Base-by-base conservation (phyloP, 805 yeast genomes). In the Brettanomyces nanus region DNA sequence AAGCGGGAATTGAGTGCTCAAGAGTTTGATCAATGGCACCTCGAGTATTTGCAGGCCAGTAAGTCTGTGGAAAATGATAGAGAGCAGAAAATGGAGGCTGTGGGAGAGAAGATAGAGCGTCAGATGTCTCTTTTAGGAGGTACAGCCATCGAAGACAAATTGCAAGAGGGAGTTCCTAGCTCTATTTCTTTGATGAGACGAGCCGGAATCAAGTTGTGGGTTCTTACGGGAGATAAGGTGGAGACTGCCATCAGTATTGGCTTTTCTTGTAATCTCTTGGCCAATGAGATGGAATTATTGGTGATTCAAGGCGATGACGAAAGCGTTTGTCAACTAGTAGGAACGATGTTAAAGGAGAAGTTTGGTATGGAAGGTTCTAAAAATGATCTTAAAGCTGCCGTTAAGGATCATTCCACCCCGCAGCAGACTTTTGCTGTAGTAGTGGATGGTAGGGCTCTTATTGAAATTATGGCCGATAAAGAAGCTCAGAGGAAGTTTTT, bases 191-290 rank as follows among this genome's bases (percentile, higher is more conserved):
- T 76, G 29, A 65, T 83, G 36, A 74, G 77, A 5, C 63, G 69
- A 34, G 90, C 89, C 0, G 92, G 92, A 35, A 77, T 83, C 49
- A 83, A 83, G 56, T 63, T 83, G 35, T 83, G 92, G 92, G 89
- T 83, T 37, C 65, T 83, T 22, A 83, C 92, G 7, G 92, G 92
- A 45, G 92, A 83, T 58, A 76, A 79, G 55, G 76, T 83, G 36
- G 92, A 83, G 58, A 83, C 92, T 7, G 92, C 92, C 3, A 83
- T 83, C 54, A 80, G 81, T 54, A 83, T 83, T 57, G 92, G 90
- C 1, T 83, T 79, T 52, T 77, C 85, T 13, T 83, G 90, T 60
- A 80, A 82, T 45, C 64, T 83, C 48, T 63, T 83, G 36, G 76
- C 74, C 35, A 76, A 69, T 39, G 76, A 69, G 31, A 81, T 84